Conservation (phyloP, 371 early-diverging fungal genomes). For the Syncephalastrum monosporum region DNA sequence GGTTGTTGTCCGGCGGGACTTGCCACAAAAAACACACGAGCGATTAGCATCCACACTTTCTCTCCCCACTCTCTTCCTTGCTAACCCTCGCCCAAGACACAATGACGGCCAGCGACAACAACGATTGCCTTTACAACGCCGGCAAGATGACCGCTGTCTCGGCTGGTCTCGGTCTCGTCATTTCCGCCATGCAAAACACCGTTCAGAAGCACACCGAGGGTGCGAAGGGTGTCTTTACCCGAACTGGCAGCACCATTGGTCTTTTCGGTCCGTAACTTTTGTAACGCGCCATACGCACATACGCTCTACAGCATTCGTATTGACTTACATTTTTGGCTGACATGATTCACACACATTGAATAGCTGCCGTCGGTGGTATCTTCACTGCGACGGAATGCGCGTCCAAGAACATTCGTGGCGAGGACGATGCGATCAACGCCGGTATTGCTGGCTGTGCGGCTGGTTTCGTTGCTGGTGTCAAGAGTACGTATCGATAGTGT, state of each 20-base stretch:
- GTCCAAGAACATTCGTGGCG: constrained; percentile 57
- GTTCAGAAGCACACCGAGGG: constrained; percentile 63
- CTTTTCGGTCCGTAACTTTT: constrained; percentile 61
- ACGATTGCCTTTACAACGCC: constrained; percentile 55
- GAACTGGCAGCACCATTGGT: constrained; percentile 71
- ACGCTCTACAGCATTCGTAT: neutral
- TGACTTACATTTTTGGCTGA: neutral
- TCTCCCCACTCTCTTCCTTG: constrained; percentile 13
- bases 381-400: constrained; percentile 69
- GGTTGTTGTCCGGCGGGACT: neutral
- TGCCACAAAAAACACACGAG: too few relatives aligned
- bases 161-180: constrained; percentile 67
- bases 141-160: constrained; percentile 57
- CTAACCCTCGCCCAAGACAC: constrained; percentile 3
- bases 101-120: constrained; percentile 45
- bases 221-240: constrained; percentile 64
- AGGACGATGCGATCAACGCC: constrained; percentile 71
- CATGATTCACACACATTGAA: neutral
- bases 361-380: constrained; percentile 81
- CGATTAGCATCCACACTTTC: neutral
- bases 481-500: constrained; percentile 32
- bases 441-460: constrained; percentile 76
- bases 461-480: constrained; percentile 71
- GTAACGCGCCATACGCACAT: neutral
- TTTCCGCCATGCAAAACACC: constrained; percentile 75